Conservation (phyloP, 345 rosid genomes). For the Melastoma malabathricum region DNA sequence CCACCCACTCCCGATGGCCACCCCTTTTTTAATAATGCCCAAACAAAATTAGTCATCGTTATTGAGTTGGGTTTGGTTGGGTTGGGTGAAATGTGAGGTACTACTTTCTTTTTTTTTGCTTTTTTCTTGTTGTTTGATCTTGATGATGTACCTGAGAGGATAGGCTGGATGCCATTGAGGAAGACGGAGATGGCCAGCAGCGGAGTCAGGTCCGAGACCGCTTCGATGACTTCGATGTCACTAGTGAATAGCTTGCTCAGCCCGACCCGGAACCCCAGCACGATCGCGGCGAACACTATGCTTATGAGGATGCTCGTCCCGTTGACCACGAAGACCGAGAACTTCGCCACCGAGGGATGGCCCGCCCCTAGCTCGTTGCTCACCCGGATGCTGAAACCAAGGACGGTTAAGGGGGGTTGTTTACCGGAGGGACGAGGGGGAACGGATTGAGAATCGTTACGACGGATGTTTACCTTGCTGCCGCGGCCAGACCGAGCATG, state of each 20-base stretch:
- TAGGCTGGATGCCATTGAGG: slow-evolving; percentile 86
- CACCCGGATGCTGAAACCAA: slow-evolving; percentile 44
- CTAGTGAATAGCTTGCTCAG: slow-evolving; percentile 59
- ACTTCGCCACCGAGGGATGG: slow-evolving; percentile 52
- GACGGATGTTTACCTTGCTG: slow-evolving; percentile 28
- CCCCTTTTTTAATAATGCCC: slow-evolving; percentile 20
- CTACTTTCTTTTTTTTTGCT: too few relatives aligned
- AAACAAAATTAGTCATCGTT: too few relatives aligned
- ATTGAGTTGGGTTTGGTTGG: too few relatives aligned
- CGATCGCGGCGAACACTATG: slow-evolving; percentile 28
- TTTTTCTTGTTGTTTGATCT: not conserved
- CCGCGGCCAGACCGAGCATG: slow-evolving; percentile 70
- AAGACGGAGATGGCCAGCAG: slow-evolving; percentile 74
- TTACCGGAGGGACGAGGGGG: not conserved
- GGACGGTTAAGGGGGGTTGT: not conserved
- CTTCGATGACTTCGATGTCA: slow-evolving; percentile 47
- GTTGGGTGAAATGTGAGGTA: too few relatives aligned
- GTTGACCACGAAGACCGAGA: slow-evolving; percentile 61
- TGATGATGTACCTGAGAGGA: slow-evolving; percentile 49
- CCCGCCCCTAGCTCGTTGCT: slow-evolving; percentile 86
- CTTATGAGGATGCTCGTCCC: slow-evolving; percentile 45
- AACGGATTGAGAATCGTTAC: not conserved
- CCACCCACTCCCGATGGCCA: slow-evolving; percentile 96
- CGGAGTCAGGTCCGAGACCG: slow-evolving; percentile 52
- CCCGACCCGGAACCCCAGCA: slow-evolving; percentile 34